These are phyloP conservation scores for Cryptosporidium muris DNA, from an alignment of 169 alveolate genomes.

Conservation along the genomic window DNA sequence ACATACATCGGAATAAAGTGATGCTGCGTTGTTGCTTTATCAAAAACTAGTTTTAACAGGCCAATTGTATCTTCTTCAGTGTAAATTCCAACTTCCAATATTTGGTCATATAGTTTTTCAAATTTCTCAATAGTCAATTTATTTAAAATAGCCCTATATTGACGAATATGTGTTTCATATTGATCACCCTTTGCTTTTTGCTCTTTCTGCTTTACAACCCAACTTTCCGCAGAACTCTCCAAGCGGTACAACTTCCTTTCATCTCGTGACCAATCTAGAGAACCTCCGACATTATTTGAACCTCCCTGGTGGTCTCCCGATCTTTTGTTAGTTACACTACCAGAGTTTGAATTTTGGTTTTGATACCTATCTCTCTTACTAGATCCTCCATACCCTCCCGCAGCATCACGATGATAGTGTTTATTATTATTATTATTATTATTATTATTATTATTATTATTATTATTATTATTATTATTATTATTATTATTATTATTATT, in stretches of 20 bases:
- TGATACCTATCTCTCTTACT: constrained; percentile 59
- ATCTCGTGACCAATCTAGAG: constrained; percentile 68
- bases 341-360: not conserved
- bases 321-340: too few species aligned
- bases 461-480: too few species aligned
- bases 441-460: too few species aligned
- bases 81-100: constrained; percentile 72
- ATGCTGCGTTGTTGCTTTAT: constrained; percentile 86
- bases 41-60: constrained; percentile 77
- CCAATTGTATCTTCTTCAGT: constrained; percentile 74
- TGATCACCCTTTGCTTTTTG: constrained; percentile 53
- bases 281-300: not conserved
- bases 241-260: constrained; percentile 42
- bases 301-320: constrained; percentile 1
- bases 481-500: not conserved
- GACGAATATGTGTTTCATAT: constrained; percentile 54
- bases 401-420: constrained; percentile 22
- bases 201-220: constrained; percentile 67
- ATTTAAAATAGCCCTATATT: constrained; percentile 73
- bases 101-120: constrained; percentile 76
- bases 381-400: constrained; percentile 2
- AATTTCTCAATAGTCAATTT: constrained; percentile 78
- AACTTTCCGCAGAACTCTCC: constrained; percentile 70
- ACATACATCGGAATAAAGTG: constrained; percentile 87
- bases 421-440: not conserved